Evolutionary conservation across 805 yeast genomes (phyloP).

Genomic region (Metschnikowia lachancei): DNA sequence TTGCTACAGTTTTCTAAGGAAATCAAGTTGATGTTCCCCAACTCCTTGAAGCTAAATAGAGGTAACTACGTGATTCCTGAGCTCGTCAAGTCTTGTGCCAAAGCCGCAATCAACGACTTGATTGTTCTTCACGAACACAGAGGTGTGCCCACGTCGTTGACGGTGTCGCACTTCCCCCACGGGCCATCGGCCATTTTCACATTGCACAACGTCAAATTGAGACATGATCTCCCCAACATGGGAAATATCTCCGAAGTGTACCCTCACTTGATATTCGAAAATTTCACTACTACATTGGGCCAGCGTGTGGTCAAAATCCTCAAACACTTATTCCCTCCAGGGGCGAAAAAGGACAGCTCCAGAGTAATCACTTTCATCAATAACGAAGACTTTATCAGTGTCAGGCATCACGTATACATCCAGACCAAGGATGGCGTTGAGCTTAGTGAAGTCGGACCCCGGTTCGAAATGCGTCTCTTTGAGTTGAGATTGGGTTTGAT

Average conservation of each 20-base stretch:
- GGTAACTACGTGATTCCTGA: slow-evolving; percentile 89
- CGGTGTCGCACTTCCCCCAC: slow-evolving; percentile 93
- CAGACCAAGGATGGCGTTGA: slow-evolving; percentile 86
- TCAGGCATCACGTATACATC: slow-evolving; percentile 92
- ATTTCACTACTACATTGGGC: slow-evolving; percentile 79
- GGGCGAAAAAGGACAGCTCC: slow-evolving; percentile 85
- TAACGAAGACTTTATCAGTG: slow-evolving; percentile 86
- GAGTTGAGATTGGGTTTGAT: slow-evolving; percentile 86
- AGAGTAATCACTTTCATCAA: slow-evolving; percentile 93
- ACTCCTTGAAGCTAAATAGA: slow-evolving; percentile 83
- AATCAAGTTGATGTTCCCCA: slow-evolving; percentile 83
- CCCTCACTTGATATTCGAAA: slow-evolving; percentile 92
- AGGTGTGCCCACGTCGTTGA: slow-evolving; percentile 94
- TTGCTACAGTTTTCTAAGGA: slow-evolving; percentile 92
- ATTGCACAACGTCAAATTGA: slow-evolving; percentile 85
- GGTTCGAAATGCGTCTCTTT: slow-evolving; percentile 93
- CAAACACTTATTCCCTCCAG: slow-evolving; percentile 93
- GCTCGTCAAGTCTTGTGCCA: slow-evolving; percentile 76
- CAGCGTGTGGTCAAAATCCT: slow-evolving; percentile 74
- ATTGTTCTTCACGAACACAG: slow-evolving; percentile 91
- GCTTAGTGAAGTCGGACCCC: slow-evolving; percentile 95
- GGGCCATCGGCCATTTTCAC: slow-evolving; percentile 97
- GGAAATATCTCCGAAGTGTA: slow-evolving; percentile 90
- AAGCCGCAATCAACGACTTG: slow-evolving; percentile 79
- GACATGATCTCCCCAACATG: slow-evolving; percentile 84